Evolutionary conservation across 805 yeast genomes (phyloP).

Genomic region (Saccharomycopsis olivae): DNA sequence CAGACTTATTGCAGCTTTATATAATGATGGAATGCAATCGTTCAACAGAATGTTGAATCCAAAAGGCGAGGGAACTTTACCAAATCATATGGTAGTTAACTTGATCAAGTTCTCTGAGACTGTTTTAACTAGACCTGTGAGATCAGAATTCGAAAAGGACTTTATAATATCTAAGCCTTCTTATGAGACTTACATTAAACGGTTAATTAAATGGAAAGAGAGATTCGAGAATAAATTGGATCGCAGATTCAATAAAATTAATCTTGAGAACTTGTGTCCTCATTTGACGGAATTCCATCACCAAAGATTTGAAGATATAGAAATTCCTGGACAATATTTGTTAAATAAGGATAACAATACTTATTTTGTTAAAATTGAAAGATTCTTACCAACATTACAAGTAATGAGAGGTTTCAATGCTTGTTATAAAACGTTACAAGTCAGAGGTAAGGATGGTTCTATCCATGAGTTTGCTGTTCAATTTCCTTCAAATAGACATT

Average conservation of each 20-base stretch:
- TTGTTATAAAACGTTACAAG: conserved; percentile 79
- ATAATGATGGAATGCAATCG: conserved; percentile 89
- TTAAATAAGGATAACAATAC: conserved; percentile 76
- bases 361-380: conserved; percentile 88
- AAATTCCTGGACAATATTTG: conserved; percentile 93
- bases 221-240: conserved; percentile 87
- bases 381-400: conserved; percentile 84
- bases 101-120: conserved; percentile 86
- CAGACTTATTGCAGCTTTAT: conserved; percentile 79
- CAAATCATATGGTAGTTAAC: conserved; percentile 85
- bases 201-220: conserved; percentile 86
- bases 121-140: conserved; percentile 76
- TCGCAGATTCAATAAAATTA: conserved; percentile 66
- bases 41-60: conserved; percentile 81
- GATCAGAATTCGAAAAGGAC: conserved; percentile 86
- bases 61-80: conserved; percentile 76
- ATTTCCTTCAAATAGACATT: conserved; percentile 95
- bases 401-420: conserved; percentile 83
- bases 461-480: conserved; percentile 91
- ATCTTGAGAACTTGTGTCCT: conserved; percentile 85
- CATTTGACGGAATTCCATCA: conserved; percentile 96
- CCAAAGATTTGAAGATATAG: conserved; percentile 95
- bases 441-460: conserved; percentile 90
- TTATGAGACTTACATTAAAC: conserved; percentile 73
- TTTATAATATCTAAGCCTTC: conserved; percentile 81